Percentiles rank a stretch among this genome's conserved stretches.
Conservation (phyloP, 148 eudicot genomes). For the Beta vulgaris region DNA sequence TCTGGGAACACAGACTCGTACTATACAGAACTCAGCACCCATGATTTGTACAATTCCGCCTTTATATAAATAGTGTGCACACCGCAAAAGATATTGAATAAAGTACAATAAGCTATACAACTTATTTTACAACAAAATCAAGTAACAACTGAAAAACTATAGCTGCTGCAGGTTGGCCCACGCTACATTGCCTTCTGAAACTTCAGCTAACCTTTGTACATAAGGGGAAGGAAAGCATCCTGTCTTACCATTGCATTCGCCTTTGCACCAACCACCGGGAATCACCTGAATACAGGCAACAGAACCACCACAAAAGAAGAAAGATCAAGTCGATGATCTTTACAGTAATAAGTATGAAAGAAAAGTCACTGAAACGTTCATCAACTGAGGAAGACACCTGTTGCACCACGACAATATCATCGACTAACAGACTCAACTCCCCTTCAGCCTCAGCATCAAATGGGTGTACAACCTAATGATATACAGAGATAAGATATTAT, state of each 20-base stretch:
- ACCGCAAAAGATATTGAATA: background rate
- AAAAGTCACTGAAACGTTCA: background rate
- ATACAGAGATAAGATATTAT: background rate
- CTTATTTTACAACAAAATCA: background rate
- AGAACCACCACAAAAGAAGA: background rate
- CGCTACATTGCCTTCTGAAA: slow-evolving; percentile 17
- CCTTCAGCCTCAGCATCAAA: slow-evolving; percentile 80
- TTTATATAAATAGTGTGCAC: background rate
- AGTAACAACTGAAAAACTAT: background rate
- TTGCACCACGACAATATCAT: slow-evolving; percentile 60
- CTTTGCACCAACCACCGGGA: slow-evolving; percentile 83
- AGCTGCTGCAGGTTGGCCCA: slow-evolving; percentile 7
- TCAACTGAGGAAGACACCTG: slow-evolving; percentile 38
- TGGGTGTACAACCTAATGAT: slow-evolving; percentile 58
- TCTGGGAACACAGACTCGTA: background rate
- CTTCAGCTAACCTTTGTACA: slow-evolving; percentile 43
- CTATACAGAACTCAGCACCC: background rate
- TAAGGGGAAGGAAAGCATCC: slow-evolving; percentile 92
- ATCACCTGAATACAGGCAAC: slow-evolving; percentile 41
- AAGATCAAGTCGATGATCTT: background rate
- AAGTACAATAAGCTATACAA: background rate
- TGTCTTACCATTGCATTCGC: slow-evolving; percentile 61
- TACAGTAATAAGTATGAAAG: background rate
- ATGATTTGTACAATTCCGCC: background rate
- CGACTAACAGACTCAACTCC: slow-evolving; percentile 58